Evolutionary conservation across 257 asterid species (phyloP).

Genomic region (Jasminum sambac): DNA sequence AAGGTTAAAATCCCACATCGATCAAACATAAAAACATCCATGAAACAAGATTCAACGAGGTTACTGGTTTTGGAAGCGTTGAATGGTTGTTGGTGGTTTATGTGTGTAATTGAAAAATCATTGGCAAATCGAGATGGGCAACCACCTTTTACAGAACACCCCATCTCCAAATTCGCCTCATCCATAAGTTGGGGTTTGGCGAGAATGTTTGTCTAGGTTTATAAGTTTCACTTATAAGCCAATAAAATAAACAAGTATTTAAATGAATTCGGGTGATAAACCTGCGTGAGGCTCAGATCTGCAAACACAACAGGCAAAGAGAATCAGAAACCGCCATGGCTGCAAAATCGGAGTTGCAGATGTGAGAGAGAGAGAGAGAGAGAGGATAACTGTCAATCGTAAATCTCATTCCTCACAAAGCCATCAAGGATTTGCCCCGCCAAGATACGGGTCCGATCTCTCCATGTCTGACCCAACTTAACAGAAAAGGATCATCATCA

Average conservation of each 20-base stretch:
- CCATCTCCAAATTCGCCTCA: conserved; percentile 24
- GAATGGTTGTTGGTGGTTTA: conserved; percentile 30
- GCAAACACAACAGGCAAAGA: not conserved
- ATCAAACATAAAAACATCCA: too few relatives aligned
- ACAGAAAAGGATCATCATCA: too few relatives aligned
- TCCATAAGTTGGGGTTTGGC: conserved; percentile 4
- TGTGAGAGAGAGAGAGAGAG: not conserved
- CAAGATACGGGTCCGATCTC: too few relatives aligned
- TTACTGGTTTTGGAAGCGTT: too few relatives aligned
- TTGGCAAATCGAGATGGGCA: conserved; percentile 30
- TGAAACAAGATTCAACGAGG: too few relatives aligned
- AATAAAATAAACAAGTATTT: too few relatives aligned
- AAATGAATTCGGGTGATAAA: too few relatives aligned
- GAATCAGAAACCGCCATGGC: conserved; percentile 7
- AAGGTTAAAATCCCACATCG: not conserved
- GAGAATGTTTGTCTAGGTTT: not conserved
- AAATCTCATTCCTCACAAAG: too few relatives aligned
- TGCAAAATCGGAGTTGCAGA: conserved; percentile 8
- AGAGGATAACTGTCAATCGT: too few relatives aligned
- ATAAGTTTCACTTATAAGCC: too few relatives aligned
- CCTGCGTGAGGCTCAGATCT: not conserved
- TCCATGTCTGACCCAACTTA: too few relatives aligned
- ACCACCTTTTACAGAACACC: conserved; percentile 25
- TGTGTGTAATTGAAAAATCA: conserved; percentile 4
- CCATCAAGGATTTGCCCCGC: too few relatives aligned